A percentile compares a stretch with the other conserved stretches of the same genome.
Conservation (phyloP, 345 rosid genomes). For the Lepidium didymum region DNA sequence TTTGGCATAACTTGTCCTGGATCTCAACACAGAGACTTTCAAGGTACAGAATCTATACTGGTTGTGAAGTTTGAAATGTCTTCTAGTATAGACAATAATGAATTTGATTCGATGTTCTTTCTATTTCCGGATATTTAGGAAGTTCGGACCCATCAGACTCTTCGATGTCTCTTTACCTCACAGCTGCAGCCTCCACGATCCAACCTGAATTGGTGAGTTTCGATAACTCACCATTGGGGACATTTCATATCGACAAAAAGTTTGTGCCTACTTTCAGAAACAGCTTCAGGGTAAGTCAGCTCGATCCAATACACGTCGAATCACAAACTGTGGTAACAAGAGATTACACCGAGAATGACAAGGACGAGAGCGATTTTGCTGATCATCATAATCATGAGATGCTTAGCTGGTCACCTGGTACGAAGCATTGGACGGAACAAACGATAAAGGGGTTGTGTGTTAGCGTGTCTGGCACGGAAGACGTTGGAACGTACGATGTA, state of each 20-base stretch:
- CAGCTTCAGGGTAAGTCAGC: conserved; percentile 12
- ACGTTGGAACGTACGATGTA: conserved; percentile 20
- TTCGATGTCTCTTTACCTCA: not conserved
- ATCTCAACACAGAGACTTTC: conserved; percentile 1
- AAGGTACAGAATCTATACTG: not conserved
- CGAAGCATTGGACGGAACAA: conserved; percentile 28
- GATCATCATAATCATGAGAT: conserved; percentile 14
- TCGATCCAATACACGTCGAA: not conserved
- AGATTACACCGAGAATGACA: not conserved
- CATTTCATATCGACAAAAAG: conserved; percentile 12
- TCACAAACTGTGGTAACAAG: not conserved
- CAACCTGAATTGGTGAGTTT: conserved; percentile 29
- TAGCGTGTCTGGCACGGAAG: conserved; percentile 23
- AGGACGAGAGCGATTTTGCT: conserved; percentile 11
- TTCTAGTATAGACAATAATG: not conserved
- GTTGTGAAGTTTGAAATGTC: not conserved
- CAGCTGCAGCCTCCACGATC: not conserved
- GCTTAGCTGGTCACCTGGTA: conserved; percentile 29
- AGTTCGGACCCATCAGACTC: not conserved
- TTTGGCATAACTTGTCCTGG: conserved; percentile 3
- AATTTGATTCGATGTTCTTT: not conserved
- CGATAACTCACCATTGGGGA: not conserved
- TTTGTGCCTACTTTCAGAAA: not conserved
- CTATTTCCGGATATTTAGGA: not conserved
- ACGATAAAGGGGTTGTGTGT: conserved; percentile 11